Base-by-base conservation (phyloP, 371 early-diverging fungal species). In the Lichtheimia ramosa region DNA sequence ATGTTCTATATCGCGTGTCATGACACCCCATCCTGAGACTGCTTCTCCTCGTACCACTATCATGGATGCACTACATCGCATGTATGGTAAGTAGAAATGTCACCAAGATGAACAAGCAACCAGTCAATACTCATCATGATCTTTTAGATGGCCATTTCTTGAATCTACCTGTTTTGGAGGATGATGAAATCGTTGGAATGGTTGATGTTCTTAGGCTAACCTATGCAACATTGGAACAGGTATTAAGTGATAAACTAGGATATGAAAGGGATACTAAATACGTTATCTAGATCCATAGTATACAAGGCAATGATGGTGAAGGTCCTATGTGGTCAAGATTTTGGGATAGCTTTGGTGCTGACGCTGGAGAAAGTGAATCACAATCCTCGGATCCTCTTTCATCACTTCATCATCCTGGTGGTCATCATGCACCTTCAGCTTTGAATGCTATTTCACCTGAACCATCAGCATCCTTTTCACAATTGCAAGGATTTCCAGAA, bases 11-110 rank as follows among this genome's bases (percentile, higher is more conserved):
- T 88, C 92, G 34, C 86, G 95, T 56, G 94, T 96, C 43, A 94
- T 96, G 96, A 96, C 97, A 0, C 96, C 96, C 39, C 93, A 96
- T 57, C 97, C 97, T 2, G 96, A 96, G 73, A 89, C 89, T 10
- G 91, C 92, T 5, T 65, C 83, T 23, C 76, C 89, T n/a, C 73
- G 84, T 41, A 89, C 89, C 18, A 83, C 91, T 43, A 90, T 95
- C 57, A 69, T 95, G 55, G 95, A 95, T 34, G 97, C 95, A 4
- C 82, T 96, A 57, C 90, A 91, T 71, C 92, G 90, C 69, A 90
- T 96, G 88, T 87, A 96, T 72, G 83, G 88, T 88, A 80, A 62
- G 51, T n/a, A 40, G 14, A 34, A 40, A 24, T 10, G 10, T 51
- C 1, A 42, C 14, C 13, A 21, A 15, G 20, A 39, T 34, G 43